Percentiles rank a stretch among this genome's conserved stretches.
Conservation (phyloP, 495 filamentous ascomycete species). For the Penicillium cinerascens region DNA sequence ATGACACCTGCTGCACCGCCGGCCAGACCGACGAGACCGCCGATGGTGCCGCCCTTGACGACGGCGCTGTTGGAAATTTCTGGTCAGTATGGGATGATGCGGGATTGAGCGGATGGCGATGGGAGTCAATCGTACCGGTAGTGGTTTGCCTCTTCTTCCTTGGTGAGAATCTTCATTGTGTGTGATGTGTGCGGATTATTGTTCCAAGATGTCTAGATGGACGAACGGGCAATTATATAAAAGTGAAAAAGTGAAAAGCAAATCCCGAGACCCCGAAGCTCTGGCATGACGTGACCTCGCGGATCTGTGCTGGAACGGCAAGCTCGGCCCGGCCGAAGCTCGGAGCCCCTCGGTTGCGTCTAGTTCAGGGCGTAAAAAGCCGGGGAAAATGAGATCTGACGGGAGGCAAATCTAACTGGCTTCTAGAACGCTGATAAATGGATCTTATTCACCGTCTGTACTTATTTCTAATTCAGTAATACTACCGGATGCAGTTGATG, state of each 20-base stretch:
- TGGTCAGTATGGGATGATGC: conserved; percentile 22
- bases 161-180: conserved; percentile 90
- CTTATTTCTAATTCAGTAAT: not conserved
- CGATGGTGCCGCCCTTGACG: conserved; percentile 71
- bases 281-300: conserved; percentile 22
- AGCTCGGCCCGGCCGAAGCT: conserved; percentile 17
- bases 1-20: conserved; percentile 63
- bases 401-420: not conserved
- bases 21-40: conserved; percentile 61
- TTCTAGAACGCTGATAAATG: not conserved
- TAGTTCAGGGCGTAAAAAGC: not conserved
- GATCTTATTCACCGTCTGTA: conserved; percentile 3
- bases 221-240: conserved; percentile 10
- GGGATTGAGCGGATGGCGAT: not conserved
- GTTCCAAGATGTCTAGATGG: not conserved
- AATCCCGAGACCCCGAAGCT: conserved; percentile 24
- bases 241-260: conserved; percentile 14
- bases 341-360: conserved; percentile 13
- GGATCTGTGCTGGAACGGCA: conserved; percentile 21
- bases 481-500: conserved; percentile 14
- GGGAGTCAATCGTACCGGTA: conserved; percentile 47
- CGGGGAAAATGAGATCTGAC: not conserved
- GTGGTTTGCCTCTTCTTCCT: conserved; percentile 77
- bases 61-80: conserved; percentile 57
- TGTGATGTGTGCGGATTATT: conserved; percentile 7